Base-by-base conservation (phyloP, 1,284 basidiomycete genomes). In the Moesziomyces globuligerus region DNA sequence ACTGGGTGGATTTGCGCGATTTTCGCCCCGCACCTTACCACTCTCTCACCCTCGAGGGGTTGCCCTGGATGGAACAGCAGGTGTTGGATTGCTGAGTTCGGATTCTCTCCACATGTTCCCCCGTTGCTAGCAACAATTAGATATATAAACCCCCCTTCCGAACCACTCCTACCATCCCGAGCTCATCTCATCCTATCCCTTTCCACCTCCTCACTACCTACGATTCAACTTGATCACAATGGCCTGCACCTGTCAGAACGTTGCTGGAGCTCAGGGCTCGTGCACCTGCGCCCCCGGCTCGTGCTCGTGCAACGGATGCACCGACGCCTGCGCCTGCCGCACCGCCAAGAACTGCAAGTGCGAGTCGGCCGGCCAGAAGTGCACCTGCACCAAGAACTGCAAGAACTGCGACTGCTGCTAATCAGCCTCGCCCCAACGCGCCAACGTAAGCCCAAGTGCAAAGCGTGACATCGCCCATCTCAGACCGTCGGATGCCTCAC, bases 341-440 rank as follows among this genome's bases (percentile, higher is more conserved):
- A 18, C 44, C 32, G 38, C 57, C 40, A 57, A 62, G 36, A 41
- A 40, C 17, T 72, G 69, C 69, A 67, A 72, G 55, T 72, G 69
- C 45, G 62, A 67, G 21, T 48, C 58, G 13, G 59, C 40, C 4
- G 69, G 69, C 20, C 39, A 55, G 21, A 21, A 43, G 15, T 72
- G 69, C 55, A 72, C 38, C 17, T 72, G 69, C 54, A 8, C 26
- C 20, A 67, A 67, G 59, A 59, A 53, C 15, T 67, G 69, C 36
- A 52, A 48, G 25, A 44, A 55, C 26, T 72, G 69, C 55, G 69
- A 58, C 20, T 72, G 69, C 59, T 67, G 64, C 45, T 72, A 72
- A 64, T 11, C 41, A 13, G 13, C 17, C 11, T 26, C 36, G 18
- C 21, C 9, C 3, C 34, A 10, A 21, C 18, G 24, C 24, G 9